Conservation (phyloP, 352 stramenopile genomes). For the Thalassiosira ordinaria region DNA sequence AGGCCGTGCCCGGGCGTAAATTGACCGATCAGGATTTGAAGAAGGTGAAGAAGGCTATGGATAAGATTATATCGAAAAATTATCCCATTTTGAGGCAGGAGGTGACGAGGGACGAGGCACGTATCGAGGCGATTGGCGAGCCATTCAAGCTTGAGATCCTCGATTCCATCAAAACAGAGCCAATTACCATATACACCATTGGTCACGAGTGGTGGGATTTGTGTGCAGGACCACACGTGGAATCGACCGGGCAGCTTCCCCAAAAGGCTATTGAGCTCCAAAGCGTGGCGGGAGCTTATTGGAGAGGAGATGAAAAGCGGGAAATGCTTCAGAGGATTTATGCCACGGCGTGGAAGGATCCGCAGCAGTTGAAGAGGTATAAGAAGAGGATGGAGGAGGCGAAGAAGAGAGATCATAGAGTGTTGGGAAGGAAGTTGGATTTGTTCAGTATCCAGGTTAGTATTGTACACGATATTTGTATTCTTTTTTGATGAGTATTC, state of each 20-base stretch:
- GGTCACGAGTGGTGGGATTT: conserved; percentile 93
- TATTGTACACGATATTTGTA: no score
- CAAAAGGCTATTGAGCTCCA: conserved; percentile 84
- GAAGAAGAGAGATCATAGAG: conserved; percentile 95
- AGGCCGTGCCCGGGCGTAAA: conserved; percentile 65
- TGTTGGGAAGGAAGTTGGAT: conserved; percentile 89
- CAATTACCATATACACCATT: conserved; percentile 89
- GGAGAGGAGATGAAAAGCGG: conserved; percentile 90
- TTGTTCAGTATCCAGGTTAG: conserved; percentile 86
- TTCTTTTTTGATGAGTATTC: no score
- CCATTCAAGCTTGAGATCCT: conserved; percentile 94
- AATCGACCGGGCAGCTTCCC: conserved; percentile 89
- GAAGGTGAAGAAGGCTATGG: conserved; percentile 90
- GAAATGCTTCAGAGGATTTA: conserved; percentile 96
- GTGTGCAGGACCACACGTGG: conserved; percentile 95
- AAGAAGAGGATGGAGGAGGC: conserved; percentile 92
- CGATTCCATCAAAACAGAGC: conserved; percentile 86
- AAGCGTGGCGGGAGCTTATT: conserved; percentile 88
- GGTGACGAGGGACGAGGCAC: conserved; percentile 90
- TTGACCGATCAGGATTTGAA: conserved; percentile 86
- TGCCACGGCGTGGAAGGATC: conserved; percentile 94
- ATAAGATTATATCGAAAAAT: conserved; percentile 94
- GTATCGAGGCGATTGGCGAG: conserved; percentile 91
- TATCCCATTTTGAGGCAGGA: conserved; percentile 93
- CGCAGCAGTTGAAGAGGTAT: conserved; percentile 83